Evolutionary conservation across 2,329 filamentous ascomycete genomes (phyloP), one percentile per base, ranked within the genome.

Genomic region (Karstenula rhodostoma): DNA sequence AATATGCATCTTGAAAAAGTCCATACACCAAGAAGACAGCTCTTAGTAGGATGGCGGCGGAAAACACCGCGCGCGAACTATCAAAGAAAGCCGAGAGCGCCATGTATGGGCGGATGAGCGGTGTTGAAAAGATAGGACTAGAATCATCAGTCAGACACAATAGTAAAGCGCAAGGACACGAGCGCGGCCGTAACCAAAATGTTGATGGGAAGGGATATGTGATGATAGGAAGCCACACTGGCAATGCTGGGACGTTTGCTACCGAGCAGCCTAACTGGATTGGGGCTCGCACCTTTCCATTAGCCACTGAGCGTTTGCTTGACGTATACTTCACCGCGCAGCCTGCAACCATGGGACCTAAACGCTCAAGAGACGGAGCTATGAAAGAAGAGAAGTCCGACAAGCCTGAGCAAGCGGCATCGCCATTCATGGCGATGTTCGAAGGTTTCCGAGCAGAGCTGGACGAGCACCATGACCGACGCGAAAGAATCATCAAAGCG

Each of bases 401-500:
- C 49, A 73, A 73, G 63, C 58, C 67, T 27, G 72, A 72, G 40
- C 72, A 75, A 62, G 59, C 69, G 19, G 47, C 67, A 8, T 83
- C 82, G 58, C 80, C 81, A 1, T 83, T 84, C 62, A 76, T 85
- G 62, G 76, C 89, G 66, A 93, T 98, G 85, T 99, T 99, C 76
- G 90, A 92, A 77, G 81, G 78, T 8, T 97, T 98, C 77, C 90
- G 94, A 54, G 85, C 90, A 71, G 94, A 97, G 79, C 84, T 99
- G 29, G 95, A 99, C 73, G 88, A 95, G 79, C 94, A 98, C 76
- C 92, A 99, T 78, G 95, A 98, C 79, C 89, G 95, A 17, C 87
- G 93, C 58, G 94, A 97, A 81, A 87, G 90, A 56, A 88, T 97
- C 68, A 91, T 96, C 73, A 99, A 98, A 82, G 90, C 89, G 2